Evolutionary conservation across 495 filamentous ascomycete genomes (phyloP), one percentile per base, ranked within the genome.

Genomic region (Neurospora sp.): DNA sequence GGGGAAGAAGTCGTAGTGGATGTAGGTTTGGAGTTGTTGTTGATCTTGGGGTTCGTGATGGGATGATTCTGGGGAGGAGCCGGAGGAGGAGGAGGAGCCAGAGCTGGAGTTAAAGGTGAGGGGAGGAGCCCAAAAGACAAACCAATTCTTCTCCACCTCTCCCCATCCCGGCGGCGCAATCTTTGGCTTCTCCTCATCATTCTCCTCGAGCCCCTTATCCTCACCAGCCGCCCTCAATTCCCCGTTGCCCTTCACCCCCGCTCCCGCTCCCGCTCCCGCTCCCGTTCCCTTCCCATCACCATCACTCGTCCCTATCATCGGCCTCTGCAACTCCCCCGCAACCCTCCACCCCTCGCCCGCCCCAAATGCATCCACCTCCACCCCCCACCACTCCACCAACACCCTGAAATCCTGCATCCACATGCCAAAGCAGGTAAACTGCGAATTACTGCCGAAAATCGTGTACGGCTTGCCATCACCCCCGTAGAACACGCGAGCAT

Each of bases 81-180:
- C 20, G 5, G 48, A 59, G 22, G 5, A 1, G 6, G 42, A 46
- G n/a, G n/a, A 48, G n/a, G n/a, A 31, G 53, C 8, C 20, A 10
- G 27, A 65, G 48, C 5, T 14, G 22, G 27, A 31, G 27, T 31
- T 0, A 31, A 3, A 35, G 53, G 0, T 16, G 16, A 27, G 53
- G 27, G 53, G 53, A 35, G 53, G 53, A 16, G 87, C 85, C 86
- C 87, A 88, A 78, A 88, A 89, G 10, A 86, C 35, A 48, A 89
- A 88, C 80, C 81, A 89, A 73, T 89, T 88, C 83, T 88, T 88
- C 77, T 89, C 86, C 5, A 88, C 46, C 9, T 74, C 38, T 7
- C 69, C 61, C 70, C 77, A 83, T 16, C 53, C 53, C 5, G 2
- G 0, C 35, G 35, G 5, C 12, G 53, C 22, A 31, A 65, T 35